These are phyloP conservation scores for Fremontodendron californicum DNA, from an alignment of 345 rosid species.

Conservation along the genomic window DNA sequence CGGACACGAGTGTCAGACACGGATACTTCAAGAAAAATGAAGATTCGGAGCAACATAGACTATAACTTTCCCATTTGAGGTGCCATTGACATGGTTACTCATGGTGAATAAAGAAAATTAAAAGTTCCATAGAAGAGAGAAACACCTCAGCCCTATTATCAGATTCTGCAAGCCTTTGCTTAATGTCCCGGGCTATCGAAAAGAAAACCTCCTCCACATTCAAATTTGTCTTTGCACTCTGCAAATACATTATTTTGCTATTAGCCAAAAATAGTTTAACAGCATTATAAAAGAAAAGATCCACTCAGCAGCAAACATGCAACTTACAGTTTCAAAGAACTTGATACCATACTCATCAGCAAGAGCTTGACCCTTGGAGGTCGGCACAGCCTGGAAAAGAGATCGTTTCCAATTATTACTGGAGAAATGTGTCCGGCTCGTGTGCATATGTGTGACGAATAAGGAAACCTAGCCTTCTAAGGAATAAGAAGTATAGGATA, in stretches of 20 bases:
- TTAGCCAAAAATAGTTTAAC: background rate
- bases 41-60: too few relatives aligned
- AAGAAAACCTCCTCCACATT: conserved; percentile 66
- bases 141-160: conserved; percentile 51
- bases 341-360: conserved; percentile 82
- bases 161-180: conserved; percentile 52
- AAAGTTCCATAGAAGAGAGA: background rate
- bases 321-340: conserved; percentile 73
- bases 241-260: conserved; percentile 9
- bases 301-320: background rate
- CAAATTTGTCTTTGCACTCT: conserved; percentile 64
- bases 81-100: background rate
- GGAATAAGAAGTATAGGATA: background rate
- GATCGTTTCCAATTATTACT: background rate
- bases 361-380: conserved; percentile 79
- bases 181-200: conserved; percentile 52
- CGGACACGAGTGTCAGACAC: too few relatives aligned
- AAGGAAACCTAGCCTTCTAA: background rate
- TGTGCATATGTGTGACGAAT: background rate
- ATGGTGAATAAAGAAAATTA: background rate
- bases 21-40: too few relatives aligned
- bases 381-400: conserved; percentile 60
- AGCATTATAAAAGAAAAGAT: background rate
- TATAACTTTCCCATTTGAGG: background rate
- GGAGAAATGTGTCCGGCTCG: background rate